Conservation (phyloP, 2,329 filamentous ascomycete genomes). For the Pezicula neosporulosa region DNA sequence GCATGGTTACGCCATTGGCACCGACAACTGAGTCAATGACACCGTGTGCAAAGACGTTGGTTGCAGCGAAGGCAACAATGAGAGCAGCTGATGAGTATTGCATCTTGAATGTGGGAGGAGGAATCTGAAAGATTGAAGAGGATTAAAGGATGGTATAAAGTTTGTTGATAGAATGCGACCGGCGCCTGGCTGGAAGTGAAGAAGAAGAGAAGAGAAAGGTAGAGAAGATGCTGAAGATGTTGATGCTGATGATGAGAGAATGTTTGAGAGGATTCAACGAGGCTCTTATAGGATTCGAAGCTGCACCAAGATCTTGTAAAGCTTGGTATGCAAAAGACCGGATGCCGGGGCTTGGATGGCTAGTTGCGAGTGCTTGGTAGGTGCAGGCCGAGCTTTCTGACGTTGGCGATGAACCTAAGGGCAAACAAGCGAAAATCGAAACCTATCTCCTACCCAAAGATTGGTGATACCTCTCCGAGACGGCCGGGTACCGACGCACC, state of each 20-base stretch:
- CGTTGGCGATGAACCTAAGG: constrained; percentile 9
- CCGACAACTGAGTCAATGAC: constrained; percentile 53
- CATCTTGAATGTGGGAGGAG: constrained; percentile 35
- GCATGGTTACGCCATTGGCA: constrained; percentile 60
- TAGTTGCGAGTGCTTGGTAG: constrained; percentile 13
- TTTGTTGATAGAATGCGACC: constrained; percentile 17
- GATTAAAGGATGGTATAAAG: constrained; percentile 9
- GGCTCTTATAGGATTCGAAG: constrained; percentile 20
- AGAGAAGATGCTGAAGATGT: constrained; percentile 2
- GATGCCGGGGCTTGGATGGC: constrained; percentile 16
- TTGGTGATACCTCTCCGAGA: constrained; percentile 17
- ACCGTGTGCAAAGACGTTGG: constrained; percentile 53
- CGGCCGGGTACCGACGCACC: background rate
- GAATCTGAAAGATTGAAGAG: constrained; percentile 9
- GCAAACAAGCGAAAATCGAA: constrained; percentile 9
- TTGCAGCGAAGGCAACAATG: constrained; percentile 38
- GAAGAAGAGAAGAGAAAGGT: constrained; percentile 14
- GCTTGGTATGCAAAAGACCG: constrained; percentile 18
- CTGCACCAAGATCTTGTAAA: constrained; percentile 6
- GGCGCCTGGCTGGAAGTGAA: constrained; percentile 22
- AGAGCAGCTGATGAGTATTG: constrained; percentile 43
- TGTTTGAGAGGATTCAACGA: constrained; percentile 11
- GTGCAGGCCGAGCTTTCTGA: constrained; percentile 11
- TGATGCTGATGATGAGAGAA: constrained; percentile 21
- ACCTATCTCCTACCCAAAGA: constrained; percentile 5